These are phyloP conservation scores for Harringtonia aguacate DNA, from an alignment of 2,329 filamentous ascomycete species.

Conservation along the genomic window DNA sequence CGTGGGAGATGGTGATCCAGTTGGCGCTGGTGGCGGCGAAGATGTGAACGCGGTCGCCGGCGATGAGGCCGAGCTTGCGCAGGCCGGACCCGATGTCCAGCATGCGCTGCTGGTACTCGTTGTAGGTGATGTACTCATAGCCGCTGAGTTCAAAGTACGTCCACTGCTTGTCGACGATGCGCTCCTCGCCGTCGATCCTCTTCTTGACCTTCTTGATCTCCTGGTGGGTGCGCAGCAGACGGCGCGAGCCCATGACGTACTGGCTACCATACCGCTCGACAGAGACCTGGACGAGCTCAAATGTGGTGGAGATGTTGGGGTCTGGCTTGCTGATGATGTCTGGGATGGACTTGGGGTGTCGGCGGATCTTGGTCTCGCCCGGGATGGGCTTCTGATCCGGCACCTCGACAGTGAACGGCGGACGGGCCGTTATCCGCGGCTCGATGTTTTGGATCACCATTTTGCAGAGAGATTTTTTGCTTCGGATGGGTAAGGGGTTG, in stretches of 20 bases:
- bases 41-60: slow-evolving; percentile 63
- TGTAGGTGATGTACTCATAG: slow-evolving; percentile 69
- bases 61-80: slow-evolving; percentile 59
- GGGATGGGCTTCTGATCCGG: slow-evolving; percentile 50
- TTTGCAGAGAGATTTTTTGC: not conserved
- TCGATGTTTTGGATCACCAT: slow-evolving; percentile 16
- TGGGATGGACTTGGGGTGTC: slow-evolving; percentile 51
- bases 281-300: slow-evolving; percentile 61
- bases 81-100: slow-evolving; percentile 60
- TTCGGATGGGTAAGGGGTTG: not conserved
- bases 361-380: slow-evolving; percentile 66
- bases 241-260: slow-evolving; percentile 58
- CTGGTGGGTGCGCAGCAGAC: slow-evolving; percentile 63
- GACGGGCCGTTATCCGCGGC: slow-evolving; percentile 43
- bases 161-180: slow-evolving; percentile 77
- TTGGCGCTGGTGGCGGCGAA: slow-evolving; percentile 61
- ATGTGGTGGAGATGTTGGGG: slow-evolving; percentile 59
- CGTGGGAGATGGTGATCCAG: slow-evolving; percentile 41
- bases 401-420: slow-evolving; percentile 59
- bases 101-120: slow-evolving; percentile 63
- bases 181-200: slow-evolving; percentile 68
- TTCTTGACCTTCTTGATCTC: slow-evolving; percentile 89
- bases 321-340: slow-evolving; percentile 49
- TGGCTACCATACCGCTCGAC: slow-evolving; percentile 55
- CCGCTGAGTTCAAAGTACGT: slow-evolving; percentile 74